Conservation (phyloP, 1,139 yeast species). For the Suhomyces guaymorum region DNA sequence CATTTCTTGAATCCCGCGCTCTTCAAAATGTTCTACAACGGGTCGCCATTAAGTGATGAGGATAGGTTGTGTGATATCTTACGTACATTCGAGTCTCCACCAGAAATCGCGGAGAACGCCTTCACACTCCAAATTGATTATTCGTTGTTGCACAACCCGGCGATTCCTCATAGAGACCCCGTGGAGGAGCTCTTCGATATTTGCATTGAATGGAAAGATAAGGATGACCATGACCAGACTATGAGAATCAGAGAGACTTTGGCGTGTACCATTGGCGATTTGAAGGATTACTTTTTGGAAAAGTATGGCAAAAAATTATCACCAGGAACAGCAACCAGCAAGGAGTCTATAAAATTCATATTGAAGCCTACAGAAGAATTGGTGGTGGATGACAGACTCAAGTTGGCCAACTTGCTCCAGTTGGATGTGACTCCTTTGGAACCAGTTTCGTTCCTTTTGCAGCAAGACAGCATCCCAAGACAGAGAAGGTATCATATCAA, state of each 20-base stretch:
- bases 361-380: conserved; percentile 11
- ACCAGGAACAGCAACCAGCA: too few species aligned
- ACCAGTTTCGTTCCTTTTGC: conserved; percentile 17
- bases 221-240: neutral
- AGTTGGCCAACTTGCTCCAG: conserved; percentile 21
- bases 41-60: conserved; percentile 12
- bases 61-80: conserved; percentile 21
- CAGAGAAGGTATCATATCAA: conserved; percentile 16
- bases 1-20: conserved; percentile 27
- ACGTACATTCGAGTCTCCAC: conserved; percentile 12
- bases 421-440: conserved; percentile 34
- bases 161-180: conserved; percentile 28
- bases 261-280: conserved; percentile 22
- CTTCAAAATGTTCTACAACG: conserved; percentile 18
- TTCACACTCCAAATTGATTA: conserved; percentile 27
- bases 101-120: conserved; percentile 9
- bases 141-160: conserved; percentile 19
- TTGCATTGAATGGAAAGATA: conserved; percentile 20
- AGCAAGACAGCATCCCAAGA: neutral
- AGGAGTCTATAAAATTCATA: conserved; percentile 1
- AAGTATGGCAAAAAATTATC: too few species aligned
- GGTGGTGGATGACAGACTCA: conserved; percentile 15
- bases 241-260: conserved; percentile 26
- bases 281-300: conserved; percentile 26
- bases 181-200: conserved; percentile 27